Percentiles rank a stretch among this genome's conserved stretches.
phyloP scores from a whole-genome alignment of 371 early-diverging fungal genomes.

The Mortierella sp. region DNA sequence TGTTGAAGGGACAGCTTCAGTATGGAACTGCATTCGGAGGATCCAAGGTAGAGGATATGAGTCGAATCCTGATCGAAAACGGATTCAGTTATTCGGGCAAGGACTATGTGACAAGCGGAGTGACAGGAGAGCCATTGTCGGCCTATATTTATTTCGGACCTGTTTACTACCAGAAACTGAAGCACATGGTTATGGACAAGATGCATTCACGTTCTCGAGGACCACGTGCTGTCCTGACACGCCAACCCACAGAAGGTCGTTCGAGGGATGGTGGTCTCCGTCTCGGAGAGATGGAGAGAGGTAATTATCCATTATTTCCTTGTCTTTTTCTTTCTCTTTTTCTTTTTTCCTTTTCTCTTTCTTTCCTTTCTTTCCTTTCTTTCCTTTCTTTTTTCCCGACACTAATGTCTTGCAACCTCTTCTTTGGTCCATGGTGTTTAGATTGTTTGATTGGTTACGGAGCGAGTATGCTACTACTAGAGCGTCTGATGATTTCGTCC shows the following conservation, averaged over 20 bases:
- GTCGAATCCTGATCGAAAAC: conserved; percentile 89
- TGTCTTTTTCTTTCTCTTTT: background rate
- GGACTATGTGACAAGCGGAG: conserved; percentile 96
- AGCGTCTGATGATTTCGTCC: conserved; percentile 95
- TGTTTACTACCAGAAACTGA: conserved; percentile 98
- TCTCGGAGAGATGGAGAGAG: conserved; percentile 99
- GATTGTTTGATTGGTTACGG: conserved; percentile 99
- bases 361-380: too few relatives aligned
- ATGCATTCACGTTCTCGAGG: conserved; percentile 99
- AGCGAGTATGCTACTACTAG: conserved; percentile 91
- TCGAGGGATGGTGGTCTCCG: conserved; percentile 98
- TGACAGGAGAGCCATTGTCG: conserved; percentile 92
- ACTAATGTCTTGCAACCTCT: background rate
- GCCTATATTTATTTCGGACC: conserved; percentile 99
- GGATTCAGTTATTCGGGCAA: conserved; percentile 99
- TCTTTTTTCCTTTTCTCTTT: background rate
- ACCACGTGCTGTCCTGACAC: conserved; percentile 93
- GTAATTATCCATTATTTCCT: conserved; percentile 10
- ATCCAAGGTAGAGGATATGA: conserved; percentile 97
- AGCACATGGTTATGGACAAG: conserved; percentile 99
- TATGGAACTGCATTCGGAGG: conserved; percentile 99
- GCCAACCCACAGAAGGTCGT: conserved; percentile 99
- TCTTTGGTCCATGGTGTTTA: conserved; percentile 1
- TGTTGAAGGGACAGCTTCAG: conserved; percentile 93
- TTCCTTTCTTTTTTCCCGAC: background rate